Percentiles rank a stretch among this genome's conserved stretches.
Evolutionary conservation across 352 stramenopile genomes (phyloP).

Genomic region (Phytopythium delawarense): DNA sequence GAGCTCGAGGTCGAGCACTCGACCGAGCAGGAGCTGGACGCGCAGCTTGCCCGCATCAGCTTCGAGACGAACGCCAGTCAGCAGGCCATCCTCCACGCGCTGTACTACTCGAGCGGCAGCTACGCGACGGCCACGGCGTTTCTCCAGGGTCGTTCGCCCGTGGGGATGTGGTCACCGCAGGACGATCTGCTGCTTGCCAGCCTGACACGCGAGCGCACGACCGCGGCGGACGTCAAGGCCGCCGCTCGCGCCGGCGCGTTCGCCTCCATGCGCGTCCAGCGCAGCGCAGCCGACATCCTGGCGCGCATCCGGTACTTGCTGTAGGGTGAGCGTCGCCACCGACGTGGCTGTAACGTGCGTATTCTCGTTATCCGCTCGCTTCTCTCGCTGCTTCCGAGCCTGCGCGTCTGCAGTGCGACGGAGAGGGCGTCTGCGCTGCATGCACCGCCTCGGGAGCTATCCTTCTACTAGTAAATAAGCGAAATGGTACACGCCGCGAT

Average conservation of each 20-base stretch:
- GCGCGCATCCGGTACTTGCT: conserved; percentile 52
- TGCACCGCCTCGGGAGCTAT: neutral
- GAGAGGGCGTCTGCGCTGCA: neutral
- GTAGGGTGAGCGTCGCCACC: conserved; percentile 22
- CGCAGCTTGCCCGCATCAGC: conserved; percentile 27
- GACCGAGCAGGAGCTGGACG: conserved; percentile 23
- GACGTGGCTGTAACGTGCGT: neutral
- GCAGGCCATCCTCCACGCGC: conserved; percentile 25
- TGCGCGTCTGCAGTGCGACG: neutral
- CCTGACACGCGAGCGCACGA: conserved; percentile 18
- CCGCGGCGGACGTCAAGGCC: conserved; percentile 11
- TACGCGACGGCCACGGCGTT: conserved; percentile 25
- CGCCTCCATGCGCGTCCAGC: conserved; percentile 28
- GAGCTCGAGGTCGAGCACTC: conserved; percentile 11
- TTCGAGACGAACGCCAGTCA: conserved; percentile 26
- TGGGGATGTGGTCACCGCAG: conserved; percentile 37
- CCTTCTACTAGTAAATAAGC: neutral
- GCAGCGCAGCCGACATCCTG: conserved; percentile 36
- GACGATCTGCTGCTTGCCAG: conserved; percentile 45
- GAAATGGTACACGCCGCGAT: conserved; percentile 2
- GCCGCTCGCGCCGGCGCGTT: conserved; percentile 33
- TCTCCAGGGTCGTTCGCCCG: conserved; percentile 24
- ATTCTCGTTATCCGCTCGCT: neutral
- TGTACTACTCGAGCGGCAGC: conserved; percentile 40
- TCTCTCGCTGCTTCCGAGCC: neutral